A percentile compares a stretch with the other conserved stretches of the same genome.
Conservation (phyloP, 306 rosid species). For the Cucumis hystrix region DNA sequence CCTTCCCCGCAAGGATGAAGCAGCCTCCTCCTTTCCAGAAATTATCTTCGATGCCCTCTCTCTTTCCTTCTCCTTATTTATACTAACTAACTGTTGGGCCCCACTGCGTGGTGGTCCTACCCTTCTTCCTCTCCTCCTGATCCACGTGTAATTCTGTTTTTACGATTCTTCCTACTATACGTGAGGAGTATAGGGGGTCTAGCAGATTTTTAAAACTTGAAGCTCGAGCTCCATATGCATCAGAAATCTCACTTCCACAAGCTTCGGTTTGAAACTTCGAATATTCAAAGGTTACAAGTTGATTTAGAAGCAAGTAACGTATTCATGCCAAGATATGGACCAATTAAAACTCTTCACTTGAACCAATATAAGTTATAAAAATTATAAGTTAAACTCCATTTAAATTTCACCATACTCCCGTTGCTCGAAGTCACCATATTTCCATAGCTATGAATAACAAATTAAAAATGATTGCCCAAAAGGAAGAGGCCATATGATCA, state of each 20-base stretch:
- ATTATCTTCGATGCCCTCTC: no score
- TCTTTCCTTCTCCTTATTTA: no score
- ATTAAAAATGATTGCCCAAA: not conserved
- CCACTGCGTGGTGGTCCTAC: no score
- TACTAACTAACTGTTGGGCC: no score
- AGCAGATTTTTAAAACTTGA: not conserved
- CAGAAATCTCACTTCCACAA: not conserved
- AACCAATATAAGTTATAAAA: not conserved
- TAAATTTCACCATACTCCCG: not conserved
- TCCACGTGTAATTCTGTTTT: no score
- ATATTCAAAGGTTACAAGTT: not conserved
- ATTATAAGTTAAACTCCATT: not conserved
- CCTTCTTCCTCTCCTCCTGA: no score
- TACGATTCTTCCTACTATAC: no score
- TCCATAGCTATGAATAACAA: not conserved
- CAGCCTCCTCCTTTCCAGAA: no score
- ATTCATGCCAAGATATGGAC: not conserved
- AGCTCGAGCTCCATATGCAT: not conserved
- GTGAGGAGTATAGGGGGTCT: no score
- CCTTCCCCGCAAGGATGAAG: no score
- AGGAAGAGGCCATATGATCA: not conserved
- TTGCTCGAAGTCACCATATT: not conserved
- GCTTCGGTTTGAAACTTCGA: not conserved
- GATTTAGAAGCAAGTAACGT: not conserved
- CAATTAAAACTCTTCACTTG: conserved; percentile 1